These are phyloP conservation scores for Umbelopsis isabellina DNA, from an alignment of 192 early-diverging fungal species.

Conservation along the genomic window DNA sequence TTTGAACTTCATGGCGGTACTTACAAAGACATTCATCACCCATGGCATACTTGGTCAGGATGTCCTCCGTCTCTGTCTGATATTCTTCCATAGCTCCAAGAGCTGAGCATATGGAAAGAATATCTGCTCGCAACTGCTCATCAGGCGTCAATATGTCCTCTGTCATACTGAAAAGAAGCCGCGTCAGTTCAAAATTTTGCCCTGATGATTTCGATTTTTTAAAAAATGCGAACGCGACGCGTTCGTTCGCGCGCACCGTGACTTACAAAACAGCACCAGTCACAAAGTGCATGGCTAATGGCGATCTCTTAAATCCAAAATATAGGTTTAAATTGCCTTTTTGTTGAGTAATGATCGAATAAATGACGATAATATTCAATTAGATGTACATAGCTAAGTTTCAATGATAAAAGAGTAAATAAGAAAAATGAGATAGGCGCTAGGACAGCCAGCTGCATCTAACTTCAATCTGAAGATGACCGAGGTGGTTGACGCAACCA, in stretches of 20 bases:
- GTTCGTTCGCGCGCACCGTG: not conserved
- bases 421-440: not conserved
- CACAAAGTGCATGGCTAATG: too few relatives aligned
- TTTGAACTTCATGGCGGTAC: not conserved
- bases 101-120: constrained; percentile 83
- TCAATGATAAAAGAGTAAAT: not conserved
- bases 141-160: constrained; percentile 5
- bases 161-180: constrained; percentile 12
- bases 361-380: not conserved
- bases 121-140: constrained; percentile 37
- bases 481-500: constrained; percentile 7
- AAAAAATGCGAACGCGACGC: not conserved
- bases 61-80: constrained; percentile 39
- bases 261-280: not conserved
- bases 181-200: not conserved
- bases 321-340: too few relatives aligned
- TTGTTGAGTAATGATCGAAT: too few relatives aligned
- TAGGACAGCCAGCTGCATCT: constrained; percentile 17
- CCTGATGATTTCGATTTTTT: not conserved
- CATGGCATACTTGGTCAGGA: constrained; percentile 63
- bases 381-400: not conserved
- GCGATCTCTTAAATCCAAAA: too few relatives aligned
- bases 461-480: not conserved
- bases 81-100: constrained; percentile 75
- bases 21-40: constrained; percentile 84